Base-by-base conservation (phyloP, 2,329 filamentous ascomycete genomes). In the Fusarium annulatum region DNA sequence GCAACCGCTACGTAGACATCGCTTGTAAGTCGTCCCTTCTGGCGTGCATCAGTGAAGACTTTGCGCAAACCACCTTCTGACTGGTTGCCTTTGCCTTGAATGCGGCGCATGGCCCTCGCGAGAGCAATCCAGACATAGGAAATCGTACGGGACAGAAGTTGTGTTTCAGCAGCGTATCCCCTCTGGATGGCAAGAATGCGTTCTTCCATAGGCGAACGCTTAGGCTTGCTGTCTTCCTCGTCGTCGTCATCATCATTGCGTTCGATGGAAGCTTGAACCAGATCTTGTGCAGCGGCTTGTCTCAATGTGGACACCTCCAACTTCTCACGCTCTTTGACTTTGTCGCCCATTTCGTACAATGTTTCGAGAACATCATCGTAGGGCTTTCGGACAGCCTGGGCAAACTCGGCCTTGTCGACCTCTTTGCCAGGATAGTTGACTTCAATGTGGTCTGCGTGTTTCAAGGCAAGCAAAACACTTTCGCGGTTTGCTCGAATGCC, bases 1-100 rank as follows among this genome's bases (percentile, higher is more conserved):
- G 97, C 96, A 75, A 94, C 94, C 2, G 95, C 95, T 61, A 98
- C 93, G 80, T 99, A 99, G 10, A 98, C 94, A 80, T 98, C 96
- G 77, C 94, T 97, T 12, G 94, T 96, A 51, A 99, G 89, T 60
- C 95, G 93, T 23, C 96, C 97, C 73, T 92, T 91, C 78, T 93
- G 93, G 39, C 96, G 91, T 53, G 96, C 95, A 81, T 98, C 95
- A 5, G 91, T 92, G 79, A 99, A 98, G 18, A 98, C 91, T 75
- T 94, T 93, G 69, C 96, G 90, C 76, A 97, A 93, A 7, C 96
- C 96, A 12, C 96, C 96, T 43, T 86, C 86, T 5, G 85, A 83
- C 33, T 86, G 84, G 23, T 82, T 86, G 76, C 92, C 92, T 72
- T 95, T 94, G 70, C 96, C 97, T 82, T 98, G 95, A 21, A 98